Evolutionary conservation across 1,284 basidiomycete genomes (phyloP).

Genomic region (Sphagnurus paluster): DNA sequence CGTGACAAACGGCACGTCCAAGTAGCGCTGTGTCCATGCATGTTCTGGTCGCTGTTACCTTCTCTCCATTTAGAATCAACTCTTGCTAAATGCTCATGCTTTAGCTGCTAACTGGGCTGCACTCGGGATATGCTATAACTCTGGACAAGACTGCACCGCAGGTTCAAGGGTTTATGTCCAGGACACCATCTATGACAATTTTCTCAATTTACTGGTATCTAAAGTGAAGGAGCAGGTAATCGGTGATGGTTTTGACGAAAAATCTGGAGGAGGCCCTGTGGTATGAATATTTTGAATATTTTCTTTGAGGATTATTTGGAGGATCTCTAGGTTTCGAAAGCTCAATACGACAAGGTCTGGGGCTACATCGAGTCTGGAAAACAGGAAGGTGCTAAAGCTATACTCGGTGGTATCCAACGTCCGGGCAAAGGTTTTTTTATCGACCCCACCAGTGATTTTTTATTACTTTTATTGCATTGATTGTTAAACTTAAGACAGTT

Average conservation of each 20-base stretch:
- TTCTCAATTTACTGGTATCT: constrained; percentile 65
- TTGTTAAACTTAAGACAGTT: neutral
- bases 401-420: constrained; percentile 79
- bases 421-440: constrained; percentile 71
- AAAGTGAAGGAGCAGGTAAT: constrained; percentile 73
- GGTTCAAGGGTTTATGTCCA: constrained; percentile 87
- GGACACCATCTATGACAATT: constrained; percentile 82
- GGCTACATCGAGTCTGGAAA: constrained; percentile 88
- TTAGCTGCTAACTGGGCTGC: constrained; percentile 82
- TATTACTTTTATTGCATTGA: constrained; percentile 3
- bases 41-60: no score
- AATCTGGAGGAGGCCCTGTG: constrained; percentile 77
- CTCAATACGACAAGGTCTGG: constrained; percentile 89
- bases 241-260: constrained; percentile 81
- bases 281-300: constrained; percentile 36
- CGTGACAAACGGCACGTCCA: no score
- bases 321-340: constrained; percentile 66
- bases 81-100: neutral
- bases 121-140: constrained; percentile 82
- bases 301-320: neutral
- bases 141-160: constrained; percentile 87
- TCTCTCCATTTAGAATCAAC: neutral
- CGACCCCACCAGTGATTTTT: constrained; percentile 65
- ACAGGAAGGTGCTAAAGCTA: constrained; percentile 77
- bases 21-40: no score